Conservation (phyloP, 1,284 basidiomycete genomes). For the Somion occarium region DNA sequence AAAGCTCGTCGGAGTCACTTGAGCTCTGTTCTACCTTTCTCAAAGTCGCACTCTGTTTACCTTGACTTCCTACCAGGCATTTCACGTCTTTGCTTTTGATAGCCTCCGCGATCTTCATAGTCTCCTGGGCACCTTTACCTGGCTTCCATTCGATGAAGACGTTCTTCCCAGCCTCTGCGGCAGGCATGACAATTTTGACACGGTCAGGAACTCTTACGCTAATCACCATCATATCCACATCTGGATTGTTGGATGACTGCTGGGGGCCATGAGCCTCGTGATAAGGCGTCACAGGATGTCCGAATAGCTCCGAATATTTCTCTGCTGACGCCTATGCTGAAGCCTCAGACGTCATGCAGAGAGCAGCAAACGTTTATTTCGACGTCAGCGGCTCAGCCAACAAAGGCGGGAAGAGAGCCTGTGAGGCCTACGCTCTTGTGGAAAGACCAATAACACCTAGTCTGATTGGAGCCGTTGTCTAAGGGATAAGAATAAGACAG, state of each 20-base stretch:
- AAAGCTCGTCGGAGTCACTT: background rate
- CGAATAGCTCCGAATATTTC: constrained; percentile 21
- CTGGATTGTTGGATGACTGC: constrained; percentile 27
- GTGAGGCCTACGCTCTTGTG: constrained; percentile 26
- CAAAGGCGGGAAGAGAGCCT: constrained; percentile 20
- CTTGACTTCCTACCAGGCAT: constrained; percentile 31
- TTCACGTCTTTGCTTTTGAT: constrained; percentile 28
- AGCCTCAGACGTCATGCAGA: constrained; percentile 23
- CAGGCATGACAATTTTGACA: constrained; percentile 23
- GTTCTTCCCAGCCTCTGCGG: constrained; percentile 32
- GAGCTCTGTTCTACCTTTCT: constrained; percentile 21
- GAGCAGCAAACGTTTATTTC: constrained; percentile 22
- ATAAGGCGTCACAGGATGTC: constrained; percentile 24
- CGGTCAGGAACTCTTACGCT: constrained; percentile 28
- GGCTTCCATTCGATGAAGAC: constrained; percentile 38
- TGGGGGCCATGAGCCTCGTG: constrained; percentile 19
- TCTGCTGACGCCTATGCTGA: constrained; percentile 24
- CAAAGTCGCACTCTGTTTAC: constrained; percentile 21
- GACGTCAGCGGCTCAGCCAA: constrained; percentile 12
- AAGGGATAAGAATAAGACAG: too few species aligned
- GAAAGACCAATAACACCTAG: constrained; percentile 32
- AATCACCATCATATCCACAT: constrained; percentile 33
- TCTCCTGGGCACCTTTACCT: constrained; percentile 27
- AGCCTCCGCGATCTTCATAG: constrained; percentile 26
- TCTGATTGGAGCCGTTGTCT: constrained; percentile 16